Evolutionary conservation across 2,329 filamentous ascomycete species (phyloP).

Genomic region (Colletotrichum karsti): DNA sequence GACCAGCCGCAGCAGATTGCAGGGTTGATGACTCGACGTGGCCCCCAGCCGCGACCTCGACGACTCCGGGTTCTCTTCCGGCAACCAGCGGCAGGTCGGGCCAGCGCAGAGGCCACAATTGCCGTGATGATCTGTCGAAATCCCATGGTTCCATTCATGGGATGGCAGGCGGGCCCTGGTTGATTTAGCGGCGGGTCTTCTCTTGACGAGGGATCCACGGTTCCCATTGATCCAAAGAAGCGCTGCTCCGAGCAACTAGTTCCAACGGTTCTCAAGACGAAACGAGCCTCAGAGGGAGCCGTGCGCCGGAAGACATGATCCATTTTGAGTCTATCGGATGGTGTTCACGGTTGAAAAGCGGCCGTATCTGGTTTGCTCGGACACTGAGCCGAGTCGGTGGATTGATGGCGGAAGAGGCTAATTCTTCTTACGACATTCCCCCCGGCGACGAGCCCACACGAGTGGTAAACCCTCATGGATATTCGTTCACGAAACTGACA

Average conservation of each 20-base stretch:
- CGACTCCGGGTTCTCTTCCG: not conserved
- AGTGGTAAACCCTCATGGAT: not conserved
- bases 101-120: not conserved
- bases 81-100: not conserved
- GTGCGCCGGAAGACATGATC: not conserved
- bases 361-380: not conserved
- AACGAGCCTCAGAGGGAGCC: not conserved
- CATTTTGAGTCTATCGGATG: not conserved
- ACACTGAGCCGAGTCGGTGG: not conserved
- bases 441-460: not conserved
- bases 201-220: not conserved
- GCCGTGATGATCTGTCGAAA: conserved; percentile 8
- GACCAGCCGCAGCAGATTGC: not conserved
- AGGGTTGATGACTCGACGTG: conserved; percentile 15
- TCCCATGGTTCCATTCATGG: not conserved
- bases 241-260: not conserved
- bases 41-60: not conserved
- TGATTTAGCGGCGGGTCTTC: not conserved
- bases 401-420: not conserved
- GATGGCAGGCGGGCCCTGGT: not conserved
- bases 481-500: not conserved
- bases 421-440: not conserved
- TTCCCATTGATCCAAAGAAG: too few species aligned
- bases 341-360: not conserved
- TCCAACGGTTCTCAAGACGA: not conserved